Evolutionary conservation across 257 asterid genomes (phyloP).

Genomic region (Cruciata laevipes): DNA sequence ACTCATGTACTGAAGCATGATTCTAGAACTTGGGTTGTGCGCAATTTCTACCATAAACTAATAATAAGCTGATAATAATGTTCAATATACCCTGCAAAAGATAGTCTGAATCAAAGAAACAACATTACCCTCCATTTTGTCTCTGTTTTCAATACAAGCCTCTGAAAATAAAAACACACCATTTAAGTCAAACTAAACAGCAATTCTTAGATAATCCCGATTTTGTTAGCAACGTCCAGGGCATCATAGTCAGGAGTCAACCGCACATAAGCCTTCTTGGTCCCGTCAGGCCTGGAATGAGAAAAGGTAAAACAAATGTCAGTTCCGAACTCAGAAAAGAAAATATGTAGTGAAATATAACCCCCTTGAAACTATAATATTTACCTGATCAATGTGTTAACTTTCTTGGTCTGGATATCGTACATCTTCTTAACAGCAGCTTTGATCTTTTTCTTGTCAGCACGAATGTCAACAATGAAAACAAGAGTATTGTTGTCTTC

Average conservation of each 20-base stretch:
- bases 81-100: no score
- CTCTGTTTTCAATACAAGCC: neutral
- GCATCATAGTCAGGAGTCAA: conserved; percentile 61
- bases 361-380: neutral
- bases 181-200: conserved; percentile 14
- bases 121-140: neutral
- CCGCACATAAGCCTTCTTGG: conserved; percentile 18
- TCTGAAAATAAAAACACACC: neutral
- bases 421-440: conserved; percentile 38
- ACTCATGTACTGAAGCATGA: no score
- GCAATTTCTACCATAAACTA: neutral
- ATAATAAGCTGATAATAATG: no score
- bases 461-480: conserved; percentile 33
- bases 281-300: conserved; percentile 7
- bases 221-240: conserved; percentile 55
- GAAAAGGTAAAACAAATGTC: no score
- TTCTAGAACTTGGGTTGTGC: neutral
- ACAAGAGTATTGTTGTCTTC: conserved; percentile 37
- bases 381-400: conserved; percentile 34
- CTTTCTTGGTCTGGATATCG: conserved; percentile 35
- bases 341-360: neutral
- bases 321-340: neutral
- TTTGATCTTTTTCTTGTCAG: conserved; percentile 32
- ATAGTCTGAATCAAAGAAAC: neutral
- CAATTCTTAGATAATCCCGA: conserved; percentile 41